Percentiles rank a stretch among this genome's conserved stretches.
These are phyloP conservation scores for Mycena leptocephala DNA, from an alignment of 768 basidiomycete species.

Conservation along the genomic window DNA sequence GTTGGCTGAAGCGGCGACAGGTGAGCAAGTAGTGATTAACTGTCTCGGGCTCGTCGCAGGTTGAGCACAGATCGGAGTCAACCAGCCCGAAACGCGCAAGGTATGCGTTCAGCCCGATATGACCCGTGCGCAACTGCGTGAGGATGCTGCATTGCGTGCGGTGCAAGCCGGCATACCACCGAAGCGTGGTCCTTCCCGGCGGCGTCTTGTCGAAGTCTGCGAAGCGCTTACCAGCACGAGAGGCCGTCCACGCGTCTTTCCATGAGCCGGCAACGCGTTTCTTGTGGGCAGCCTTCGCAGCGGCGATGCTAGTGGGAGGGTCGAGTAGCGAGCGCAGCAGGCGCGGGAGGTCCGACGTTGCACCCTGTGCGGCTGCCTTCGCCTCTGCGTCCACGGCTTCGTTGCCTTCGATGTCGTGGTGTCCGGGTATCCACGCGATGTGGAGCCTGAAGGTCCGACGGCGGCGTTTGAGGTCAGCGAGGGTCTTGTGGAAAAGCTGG, in stretches of 20 bases:
- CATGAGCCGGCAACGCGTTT: too few relatives aligned
- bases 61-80: neutral
- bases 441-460: neutral
- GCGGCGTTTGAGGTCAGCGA: neutral
- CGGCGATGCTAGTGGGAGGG: neutral
- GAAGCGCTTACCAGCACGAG: neutral
- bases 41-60: neutral
- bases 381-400: constrained; percentile 33
- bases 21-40: neutral
- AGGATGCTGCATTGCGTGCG: constrained; percentile 38
- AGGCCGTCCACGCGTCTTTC: too few relatives aligned
- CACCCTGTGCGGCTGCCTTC: constrained; percentile 14
- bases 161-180: constrained; percentile 6
- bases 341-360: neutral
- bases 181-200: neutral
- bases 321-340: neutral
- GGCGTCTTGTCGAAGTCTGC: constrained; percentile 11
- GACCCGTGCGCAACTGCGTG: constrained; percentile 49
- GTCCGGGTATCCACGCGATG: constrained; percentile 13
- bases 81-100: constrained; percentile 37
- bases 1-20: too few relatives aligned
- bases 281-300: too few relatives aligned
- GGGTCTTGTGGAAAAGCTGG: neutral
- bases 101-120: constrained; percentile 46
- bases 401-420: constrained; percentile 33